A percentile compares a stretch with the other conserved stretches of the same genome.
These are phyloP conservation scores for Ceratobasidium sp. DNA, from an alignment of 1,284 basidiomycete genomes.

Conservation along the genomic window DNA sequence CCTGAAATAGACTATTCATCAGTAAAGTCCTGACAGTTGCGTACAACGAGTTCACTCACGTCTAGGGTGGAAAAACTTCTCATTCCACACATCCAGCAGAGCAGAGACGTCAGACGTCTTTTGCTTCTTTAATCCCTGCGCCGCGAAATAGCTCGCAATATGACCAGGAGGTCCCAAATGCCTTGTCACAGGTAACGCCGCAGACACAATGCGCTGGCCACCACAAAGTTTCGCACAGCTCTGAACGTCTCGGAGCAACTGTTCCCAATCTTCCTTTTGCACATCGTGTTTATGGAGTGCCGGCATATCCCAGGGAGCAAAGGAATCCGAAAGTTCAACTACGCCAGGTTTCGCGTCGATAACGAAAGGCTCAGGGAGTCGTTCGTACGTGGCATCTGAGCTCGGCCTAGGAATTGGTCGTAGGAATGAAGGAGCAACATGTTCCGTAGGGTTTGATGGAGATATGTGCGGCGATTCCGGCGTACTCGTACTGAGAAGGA, in stretches of 20 bases:
- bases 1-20: background rate
- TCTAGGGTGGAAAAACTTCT: slow-evolving; percentile 20
- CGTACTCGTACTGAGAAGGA: background rate
- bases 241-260: slow-evolving; percentile 2
- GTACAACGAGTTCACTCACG: slow-evolving; percentile 1
- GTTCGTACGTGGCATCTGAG: background rate
- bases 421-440: background rate
- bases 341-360: slow-evolving; percentile 8
- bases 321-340: background rate
- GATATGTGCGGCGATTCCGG: slow-evolving; percentile 10
- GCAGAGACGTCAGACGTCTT: slow-evolving; percentile 5
- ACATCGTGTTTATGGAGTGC: slow-evolving; percentile 20
- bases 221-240: background rate
- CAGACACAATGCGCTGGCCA: slow-evolving; percentile 15
- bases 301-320: background rate
- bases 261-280: slow-evolving; percentile 16
- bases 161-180: slow-evolving; percentile 1
- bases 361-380: slow-evolving; percentile 3
- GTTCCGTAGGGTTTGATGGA: background rate
- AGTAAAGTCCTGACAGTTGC: background rate
- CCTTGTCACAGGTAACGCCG: slow-evolving; percentile 9
- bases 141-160: background rate
- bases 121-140: slow-evolving; percentile 4
- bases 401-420: background rate
- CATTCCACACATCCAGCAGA: slow-evolving; percentile 28